Percentiles rank a stretch among this genome's conserved stretches.
phyloP scores from a whole-genome alignment of 257 asterid genomes.

The Penstemon eatonii region DNA sequence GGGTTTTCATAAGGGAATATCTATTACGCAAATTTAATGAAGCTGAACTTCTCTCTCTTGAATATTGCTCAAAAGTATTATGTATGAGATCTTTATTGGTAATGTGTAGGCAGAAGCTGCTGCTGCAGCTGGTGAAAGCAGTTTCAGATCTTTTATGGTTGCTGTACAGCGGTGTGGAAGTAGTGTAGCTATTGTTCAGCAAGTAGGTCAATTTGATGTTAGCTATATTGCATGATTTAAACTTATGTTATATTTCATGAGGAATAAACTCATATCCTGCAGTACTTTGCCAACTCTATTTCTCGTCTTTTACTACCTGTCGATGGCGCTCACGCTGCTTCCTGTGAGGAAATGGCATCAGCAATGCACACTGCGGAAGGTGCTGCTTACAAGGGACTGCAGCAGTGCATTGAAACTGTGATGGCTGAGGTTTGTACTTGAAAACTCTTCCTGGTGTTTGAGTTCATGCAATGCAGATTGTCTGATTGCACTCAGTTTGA shows the following conservation, averaged over 20 bases:
- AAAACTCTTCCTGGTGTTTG: conserved; percentile 19
- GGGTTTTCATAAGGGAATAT: neutral
- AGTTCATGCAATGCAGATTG: neutral
- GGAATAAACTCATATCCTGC: conserved; percentile 34
- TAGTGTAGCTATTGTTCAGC: conserved; percentile 99
- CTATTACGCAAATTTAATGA: conserved; percentile 3
- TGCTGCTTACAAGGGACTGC: conserved; percentile 97
- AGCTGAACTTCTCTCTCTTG: neutral
- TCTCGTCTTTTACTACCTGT: conserved; percentile 91
- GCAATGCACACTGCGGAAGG: conserved; percentile 97
- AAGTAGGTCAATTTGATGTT: conserved; percentile 51
- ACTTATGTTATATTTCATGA: conserved; percentile 19
- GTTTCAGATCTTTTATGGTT: conserved; percentile 97
- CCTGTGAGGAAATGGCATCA: conserved; percentile 96
- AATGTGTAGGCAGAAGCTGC: conserved; percentile 91
- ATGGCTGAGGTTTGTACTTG: conserved; percentile 85
- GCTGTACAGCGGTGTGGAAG: conserved; percentile 99
- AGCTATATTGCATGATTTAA: conserved; percentile 11
- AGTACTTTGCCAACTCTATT: conserved; percentile 92
- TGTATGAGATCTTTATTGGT: conserved; percentile 23
- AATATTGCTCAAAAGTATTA: conserved; percentile 6
- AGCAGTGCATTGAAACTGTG: conserved; percentile 96
- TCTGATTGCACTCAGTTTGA: neutral
- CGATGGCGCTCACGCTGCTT: conserved; percentile 98
- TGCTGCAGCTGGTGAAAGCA: conserved; percentile 99